phyloP scores from a whole-genome alignment of 148 eudicot species.

The Limonium bicolor region DNA sequence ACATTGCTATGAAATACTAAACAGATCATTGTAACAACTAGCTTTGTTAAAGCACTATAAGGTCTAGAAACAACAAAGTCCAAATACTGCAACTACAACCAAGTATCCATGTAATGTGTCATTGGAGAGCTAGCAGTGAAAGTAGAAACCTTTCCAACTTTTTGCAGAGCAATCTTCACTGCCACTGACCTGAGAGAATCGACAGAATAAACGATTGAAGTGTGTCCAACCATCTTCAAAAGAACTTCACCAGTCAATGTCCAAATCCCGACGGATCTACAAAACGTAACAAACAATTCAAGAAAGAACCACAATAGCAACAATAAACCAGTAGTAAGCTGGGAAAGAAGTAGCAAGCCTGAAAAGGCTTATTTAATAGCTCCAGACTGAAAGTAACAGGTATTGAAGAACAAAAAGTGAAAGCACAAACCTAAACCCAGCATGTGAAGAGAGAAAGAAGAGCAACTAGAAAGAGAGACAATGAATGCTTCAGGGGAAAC shows the following conservation, averaged over 20 bases:
- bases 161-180: slow-evolving; percentile 84
- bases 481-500: background rate
- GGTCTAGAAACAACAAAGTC: no score
- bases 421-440: background rate
- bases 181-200: slow-evolving; percentile 66
- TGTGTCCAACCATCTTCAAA: slow-evolving; percentile 93
- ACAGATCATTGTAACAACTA: slow-evolving; percentile 2
- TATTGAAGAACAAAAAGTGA: background rate
- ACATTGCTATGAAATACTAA: background rate
- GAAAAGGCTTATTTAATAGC: background rate
- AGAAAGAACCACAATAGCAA: no score
- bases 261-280: slow-evolving; percentile 80
- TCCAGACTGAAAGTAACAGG: background rate
- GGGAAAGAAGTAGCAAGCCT: background rate
- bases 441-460: background rate
- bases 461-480: background rate
- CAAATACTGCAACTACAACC: no score
- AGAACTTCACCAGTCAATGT: slow-evolving; percentile 60
- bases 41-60: no score
- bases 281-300: background rate
- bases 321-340: no score
- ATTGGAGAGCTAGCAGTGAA: no score
- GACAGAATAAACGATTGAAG: slow-evolving; percentile 84
- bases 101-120: no score
- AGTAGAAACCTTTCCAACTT: slow-evolving; percentile 89